Conservation (phyloP, 2,329 filamentous ascomycete genomes). For the Penicillium janthinellum region DNA sequence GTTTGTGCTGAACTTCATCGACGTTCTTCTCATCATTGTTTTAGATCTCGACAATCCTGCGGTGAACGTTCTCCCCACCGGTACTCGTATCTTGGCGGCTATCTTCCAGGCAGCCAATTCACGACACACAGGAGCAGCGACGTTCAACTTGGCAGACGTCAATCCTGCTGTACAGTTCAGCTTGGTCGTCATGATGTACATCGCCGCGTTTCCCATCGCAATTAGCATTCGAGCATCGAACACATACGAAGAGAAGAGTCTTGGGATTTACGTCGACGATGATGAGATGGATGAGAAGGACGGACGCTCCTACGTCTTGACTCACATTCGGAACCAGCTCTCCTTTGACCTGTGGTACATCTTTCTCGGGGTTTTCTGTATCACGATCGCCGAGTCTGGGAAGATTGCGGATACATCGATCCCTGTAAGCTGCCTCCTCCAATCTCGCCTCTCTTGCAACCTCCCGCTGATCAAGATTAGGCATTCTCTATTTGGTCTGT, state of each 20-base stretch:
- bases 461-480: slow-evolving; percentile 8
- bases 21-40: slow-evolving; percentile 58
- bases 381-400: slow-evolving; percentile 57
- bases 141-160: slow-evolving; percentile 54
- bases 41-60: slow-evolving; percentile 56
- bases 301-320: slow-evolving; percentile 48
- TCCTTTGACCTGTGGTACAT: slow-evolving; percentile 68
- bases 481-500: slow-evolving; percentile 59
- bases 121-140: slow-evolving; percentile 53
- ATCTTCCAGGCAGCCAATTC: slow-evolving; percentile 60
- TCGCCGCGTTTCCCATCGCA: slow-evolving; percentile 91
- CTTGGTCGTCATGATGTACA: slow-evolving; percentile 93
- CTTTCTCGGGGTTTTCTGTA: slow-evolving; percentile 59
- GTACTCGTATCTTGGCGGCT: slow-evolving; percentile 56
- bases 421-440: slow-evolving; percentile 24
- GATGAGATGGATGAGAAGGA: slow-evolving; percentile 26
- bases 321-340: slow-evolving; percentile 64
- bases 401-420: slow-evolving; percentile 30
- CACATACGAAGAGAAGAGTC: slow-evolving; percentile 67
- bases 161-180: slow-evolving; percentile 60
- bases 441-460: background rate
- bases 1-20: slow-evolving; percentile 56
- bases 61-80: slow-evolving; percentile 44
- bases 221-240: slow-evolving; percentile 56
- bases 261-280: slow-evolving; percentile 58